Conservation (phyloP, 2,329 filamentous ascomycete genomes). For the Metarhizium sp. region DNA sequence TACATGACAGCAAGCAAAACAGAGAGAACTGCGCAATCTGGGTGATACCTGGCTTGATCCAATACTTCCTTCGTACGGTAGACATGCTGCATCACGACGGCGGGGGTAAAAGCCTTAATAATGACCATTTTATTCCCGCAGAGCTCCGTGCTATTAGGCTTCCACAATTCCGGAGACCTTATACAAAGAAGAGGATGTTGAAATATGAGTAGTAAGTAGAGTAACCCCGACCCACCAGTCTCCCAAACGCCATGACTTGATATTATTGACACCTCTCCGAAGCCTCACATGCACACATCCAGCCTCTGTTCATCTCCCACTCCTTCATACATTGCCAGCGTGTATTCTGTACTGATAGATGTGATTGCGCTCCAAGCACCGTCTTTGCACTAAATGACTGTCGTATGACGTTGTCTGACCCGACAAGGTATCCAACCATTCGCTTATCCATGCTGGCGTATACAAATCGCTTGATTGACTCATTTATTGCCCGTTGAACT, state of each 20-base stretch:
- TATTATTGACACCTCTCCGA: constrained; percentile 1
- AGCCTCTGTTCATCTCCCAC: background rate
- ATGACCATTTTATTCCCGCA: background rate
- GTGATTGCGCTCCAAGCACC: background rate
- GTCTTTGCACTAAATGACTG: background rate
- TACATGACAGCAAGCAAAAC: too few species aligned
- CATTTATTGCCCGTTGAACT: constrained; percentile 26
- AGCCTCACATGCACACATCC: background rate
- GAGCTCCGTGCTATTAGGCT: background rate
- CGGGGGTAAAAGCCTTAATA: background rate
- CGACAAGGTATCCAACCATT: constrained; percentile 5
- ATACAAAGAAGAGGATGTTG: background rate
- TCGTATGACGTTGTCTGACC: constrained; percentile 5
- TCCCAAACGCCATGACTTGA: constrained; percentile 19
- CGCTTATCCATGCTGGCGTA: constrained; percentile 1
- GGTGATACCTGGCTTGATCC: too few species aligned
- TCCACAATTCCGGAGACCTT: background rate
- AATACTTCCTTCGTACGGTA: too few species aligned
- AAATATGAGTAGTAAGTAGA: background rate
- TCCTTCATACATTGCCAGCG: background rate
- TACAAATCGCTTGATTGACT: background rate
- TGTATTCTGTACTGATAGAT: background rate
- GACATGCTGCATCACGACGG: background rate
- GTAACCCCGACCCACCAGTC: constrained; percentile 10
- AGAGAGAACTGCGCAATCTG: too few species aligned